A percentile compares a stretch with the other conserved stretches of the same genome.
Evolutionary conservation across 2,329 filamentous ascomycete species (phyloP).

Genomic region (Camptophora hylomeconis): DNA sequence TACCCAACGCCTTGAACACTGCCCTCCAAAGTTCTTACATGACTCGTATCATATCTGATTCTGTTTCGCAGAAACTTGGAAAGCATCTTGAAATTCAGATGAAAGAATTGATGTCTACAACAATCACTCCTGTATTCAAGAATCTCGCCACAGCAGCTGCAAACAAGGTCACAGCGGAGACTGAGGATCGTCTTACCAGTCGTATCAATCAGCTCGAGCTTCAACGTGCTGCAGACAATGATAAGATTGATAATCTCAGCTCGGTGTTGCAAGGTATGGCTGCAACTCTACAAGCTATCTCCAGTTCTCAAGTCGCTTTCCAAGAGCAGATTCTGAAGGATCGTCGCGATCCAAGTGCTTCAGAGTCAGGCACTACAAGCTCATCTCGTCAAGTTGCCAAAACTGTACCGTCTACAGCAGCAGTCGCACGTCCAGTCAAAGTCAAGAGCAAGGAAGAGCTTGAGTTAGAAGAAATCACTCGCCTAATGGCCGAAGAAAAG

Average conservation of each 20-base stretch:
- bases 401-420: slow-evolving; percentile 7
- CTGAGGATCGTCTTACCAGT: slow-evolving; percentile 47
- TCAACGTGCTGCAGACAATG: slow-evolving; percentile 19
- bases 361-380: slow-evolving; percentile 3
- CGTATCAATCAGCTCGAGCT: slow-evolving; percentile 39
- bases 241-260: slow-evolving; percentile 46
- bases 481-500: slow-evolving; percentile 26
- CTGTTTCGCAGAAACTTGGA: slow-evolving; percentile 53
- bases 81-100: slow-evolving; percentile 59
- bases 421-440: slow-evolving; percentile 15
- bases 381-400: slow-evolving; percentile 7
- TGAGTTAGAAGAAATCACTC: slow-evolving; percentile 29
- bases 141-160: slow-evolving; percentile 52
- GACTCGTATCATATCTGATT: slow-evolving; percentile 58
- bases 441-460: slow-evolving; percentile 23
- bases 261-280: slow-evolving; percentile 40
- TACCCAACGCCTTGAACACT: slow-evolving; percentile 55
- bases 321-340: slow-evolving; percentile 27
- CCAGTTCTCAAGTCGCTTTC: slow-evolving; percentile 27
- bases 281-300: slow-evolving; percentile 36
- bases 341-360: slow-evolving; percentile 8
- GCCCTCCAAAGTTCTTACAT: slow-evolving; percentile 64
- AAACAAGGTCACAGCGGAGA: slow-evolving; percentile 53
- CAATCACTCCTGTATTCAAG: slow-evolving; percentile 54
- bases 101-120: slow-evolving; percentile 44